phyloP scores from a whole-genome alignment of 768 basidiomycete species.

The Tricholoma bakamatsutake region DNA sequence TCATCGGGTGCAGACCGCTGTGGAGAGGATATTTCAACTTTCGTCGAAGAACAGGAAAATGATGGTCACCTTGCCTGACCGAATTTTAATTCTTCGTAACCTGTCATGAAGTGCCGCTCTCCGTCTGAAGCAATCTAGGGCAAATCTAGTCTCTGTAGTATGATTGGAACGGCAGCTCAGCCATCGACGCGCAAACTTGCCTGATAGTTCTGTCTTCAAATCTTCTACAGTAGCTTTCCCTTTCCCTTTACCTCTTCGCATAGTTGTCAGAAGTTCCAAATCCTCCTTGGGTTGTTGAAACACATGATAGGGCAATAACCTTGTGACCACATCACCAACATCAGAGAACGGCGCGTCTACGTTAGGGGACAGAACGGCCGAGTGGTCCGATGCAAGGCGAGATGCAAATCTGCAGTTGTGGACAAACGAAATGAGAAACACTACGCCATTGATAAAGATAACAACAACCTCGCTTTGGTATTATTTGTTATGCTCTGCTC shows the following conservation, averaged over 20 bases:
- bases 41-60: background rate
- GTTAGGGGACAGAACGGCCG: conserved; percentile 55
- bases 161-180: conserved; percentile 1
- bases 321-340: conserved; percentile 55
- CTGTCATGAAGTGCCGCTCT: conserved; percentile 49
- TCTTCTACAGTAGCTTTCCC: conserved; percentile 46
- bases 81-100: conserved; percentile 49
- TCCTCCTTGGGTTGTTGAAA: conserved; percentile 74
- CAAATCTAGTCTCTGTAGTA: conserved; percentile 59
- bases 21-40: conserved; percentile 1
- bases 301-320: conserved; percentile 75
- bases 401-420: conserved; percentile 39
- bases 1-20: conserved; percentile 59
- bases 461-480: conserved; percentile 41
- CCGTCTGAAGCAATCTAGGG: conserved; percentile 59
- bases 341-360: conserved; percentile 65
- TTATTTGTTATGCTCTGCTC: conserved; percentile 43
- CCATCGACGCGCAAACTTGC: conserved; percentile 22
- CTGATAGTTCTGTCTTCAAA: conserved; percentile 45
- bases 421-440: background rate
- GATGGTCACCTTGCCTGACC: conserved; percentile 48
- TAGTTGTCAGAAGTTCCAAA: conserved; percentile 25
- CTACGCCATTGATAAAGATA: background rate
- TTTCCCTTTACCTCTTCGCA: conserved; percentile 60
- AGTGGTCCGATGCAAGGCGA: conserved; percentile 59